phyloP scores from a whole-genome alignment of 1,139 yeast genomes.

The Protomyces pachydermus region DNA sequence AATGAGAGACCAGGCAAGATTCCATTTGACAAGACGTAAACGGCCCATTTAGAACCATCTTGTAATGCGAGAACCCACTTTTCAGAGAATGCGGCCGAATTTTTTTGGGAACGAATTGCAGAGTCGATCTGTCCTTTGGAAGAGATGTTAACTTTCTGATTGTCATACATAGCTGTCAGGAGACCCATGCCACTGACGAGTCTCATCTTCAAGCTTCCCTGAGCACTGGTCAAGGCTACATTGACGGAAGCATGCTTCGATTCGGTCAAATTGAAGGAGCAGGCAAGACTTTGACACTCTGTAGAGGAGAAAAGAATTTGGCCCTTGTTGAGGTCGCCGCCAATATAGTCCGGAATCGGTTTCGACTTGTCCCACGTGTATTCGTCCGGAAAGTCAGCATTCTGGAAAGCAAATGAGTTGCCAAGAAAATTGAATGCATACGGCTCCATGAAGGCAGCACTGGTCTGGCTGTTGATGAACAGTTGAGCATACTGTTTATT shows the following conservation, averaged over 20 bases:
- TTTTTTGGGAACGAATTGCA: constrained; percentile 45
- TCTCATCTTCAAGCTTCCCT: constrained; percentile 41
- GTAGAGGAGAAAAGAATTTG: constrained; percentile 55
- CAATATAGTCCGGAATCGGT: constrained; percentile 46
- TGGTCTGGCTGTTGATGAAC: constrained; percentile 50
- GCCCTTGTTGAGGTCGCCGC: constrained; percentile 52
- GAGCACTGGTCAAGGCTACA: constrained; percentile 40
- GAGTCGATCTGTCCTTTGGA: constrained; percentile 36
- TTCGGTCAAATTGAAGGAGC: constrained; percentile 42
- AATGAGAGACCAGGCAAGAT: constrained; percentile 31
- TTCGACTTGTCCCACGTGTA: constrained; percentile 31
- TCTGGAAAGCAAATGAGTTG: constrained; percentile 45
- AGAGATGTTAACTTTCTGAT: constrained; percentile 51
- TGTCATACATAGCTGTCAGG: constrained; percentile 57
- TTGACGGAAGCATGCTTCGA: constrained; percentile 55
- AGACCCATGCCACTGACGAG: constrained; percentile 73
- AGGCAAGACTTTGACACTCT: constrained; percentile 42
- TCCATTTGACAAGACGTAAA: constrained; percentile 45
- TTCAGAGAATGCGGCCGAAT: constrained; percentile 40
- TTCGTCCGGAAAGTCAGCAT: constrained; percentile 45
- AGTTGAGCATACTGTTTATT: constrained; percentile 68
- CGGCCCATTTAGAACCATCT: constrained; percentile 52
- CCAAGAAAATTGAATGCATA: constrained; percentile 53
- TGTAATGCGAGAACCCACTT: constrained; percentile 45
- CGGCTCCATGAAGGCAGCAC: constrained; percentile 53